These are phyloP conservation scores for Exophiala sideris DNA, from an alignment of 2,329 filamentous ascomycete species.

Conservation along the genomic window DNA sequence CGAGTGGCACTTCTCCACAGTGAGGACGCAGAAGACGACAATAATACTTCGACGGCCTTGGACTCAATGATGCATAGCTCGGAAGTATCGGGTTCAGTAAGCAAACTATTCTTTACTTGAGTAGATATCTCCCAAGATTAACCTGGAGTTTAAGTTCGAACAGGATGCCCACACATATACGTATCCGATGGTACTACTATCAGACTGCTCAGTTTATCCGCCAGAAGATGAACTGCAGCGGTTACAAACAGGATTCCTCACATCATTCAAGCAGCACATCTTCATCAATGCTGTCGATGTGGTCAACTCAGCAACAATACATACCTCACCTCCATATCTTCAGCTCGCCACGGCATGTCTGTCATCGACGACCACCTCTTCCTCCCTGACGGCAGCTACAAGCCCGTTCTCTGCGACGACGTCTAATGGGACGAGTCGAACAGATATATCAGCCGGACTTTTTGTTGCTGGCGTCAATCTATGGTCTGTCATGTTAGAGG, in stretches of 20 bases:
- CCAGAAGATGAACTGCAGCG: conserved; percentile 1
- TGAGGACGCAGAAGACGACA: conserved; percentile 2
- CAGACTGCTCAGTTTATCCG: conserved; percentile 2
- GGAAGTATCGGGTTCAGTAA: neutral
- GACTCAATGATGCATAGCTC: conserved; percentile 3
- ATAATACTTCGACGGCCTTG: neutral
- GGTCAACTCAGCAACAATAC: neutral
- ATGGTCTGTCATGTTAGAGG: conserved; percentile 11
- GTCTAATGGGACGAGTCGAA: neutral
- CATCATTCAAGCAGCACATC: conserved; percentile 9
- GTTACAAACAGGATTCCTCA: conserved; percentile 4
- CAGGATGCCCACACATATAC: conserved; percentile 6
- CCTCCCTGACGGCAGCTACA: neutral
- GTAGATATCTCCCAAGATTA: neutral
- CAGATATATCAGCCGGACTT: neutral
- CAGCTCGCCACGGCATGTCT: conserved; percentile 10
- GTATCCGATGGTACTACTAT: conserved; percentile 14
- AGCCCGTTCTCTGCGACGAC: neutral
- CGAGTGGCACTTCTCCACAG: conserved; percentile 3
- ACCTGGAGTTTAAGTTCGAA: neutral
- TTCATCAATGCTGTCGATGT: conserved; percentile 7
- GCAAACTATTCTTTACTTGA: neutral
- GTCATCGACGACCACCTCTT: neutral
- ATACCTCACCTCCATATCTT: conserved; percentile 11
- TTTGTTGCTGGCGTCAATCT: conserved; percentile 4